phyloP scores from a whole-genome alignment of 108 stramenopile genomes.

The Aurantiochytrium sp. region DNA sequence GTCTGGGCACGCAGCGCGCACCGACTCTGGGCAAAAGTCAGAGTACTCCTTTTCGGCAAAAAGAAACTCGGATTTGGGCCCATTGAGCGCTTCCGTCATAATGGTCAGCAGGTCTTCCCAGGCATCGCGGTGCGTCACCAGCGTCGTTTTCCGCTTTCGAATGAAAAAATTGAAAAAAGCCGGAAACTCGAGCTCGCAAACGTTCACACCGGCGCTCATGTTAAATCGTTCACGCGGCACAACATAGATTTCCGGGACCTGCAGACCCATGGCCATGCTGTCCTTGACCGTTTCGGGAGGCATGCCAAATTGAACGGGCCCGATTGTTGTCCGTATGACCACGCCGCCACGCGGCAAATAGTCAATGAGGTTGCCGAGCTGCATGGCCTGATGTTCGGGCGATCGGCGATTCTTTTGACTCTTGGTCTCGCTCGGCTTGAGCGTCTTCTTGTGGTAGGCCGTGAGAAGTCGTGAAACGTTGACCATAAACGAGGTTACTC shows the following conservation, averaged over 20 bases:
- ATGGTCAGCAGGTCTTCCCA: background rate
- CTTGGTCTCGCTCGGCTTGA: background rate
- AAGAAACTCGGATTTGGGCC: background rate
- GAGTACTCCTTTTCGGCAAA: background rate
- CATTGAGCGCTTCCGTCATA: background rate
- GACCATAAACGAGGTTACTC: background rate
- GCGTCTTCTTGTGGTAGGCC: background rate
- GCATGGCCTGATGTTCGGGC: background rate
- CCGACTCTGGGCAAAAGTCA: background rate
- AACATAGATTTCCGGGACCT: slow-evolving; percentile 28
- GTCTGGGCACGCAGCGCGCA: background rate
- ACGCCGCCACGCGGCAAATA: slow-evolving; percentile 31
- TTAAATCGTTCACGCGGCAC: slow-evolving; percentile 27
- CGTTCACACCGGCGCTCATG: slow-evolving; percentile 21
- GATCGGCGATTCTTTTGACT: background rate
- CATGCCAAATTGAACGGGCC: slow-evolving; percentile 28
- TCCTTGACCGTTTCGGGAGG: slow-evolving; percentile 39
- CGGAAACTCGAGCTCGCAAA: slow-evolving; percentile 35
- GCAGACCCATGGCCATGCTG: slow-evolving; percentile 23
- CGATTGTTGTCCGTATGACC: slow-evolving; percentile 19
- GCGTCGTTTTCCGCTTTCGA: background rate
- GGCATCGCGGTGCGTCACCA: slow-evolving; percentile 18
- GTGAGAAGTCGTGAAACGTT: background rate
- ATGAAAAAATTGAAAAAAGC: slow-evolving; percentile 32
- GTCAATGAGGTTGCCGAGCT: background rate